Base-by-base conservation (phyloP, 2,329 filamentous ascomycete genomes). In the Monilinia polystroma region DNA sequence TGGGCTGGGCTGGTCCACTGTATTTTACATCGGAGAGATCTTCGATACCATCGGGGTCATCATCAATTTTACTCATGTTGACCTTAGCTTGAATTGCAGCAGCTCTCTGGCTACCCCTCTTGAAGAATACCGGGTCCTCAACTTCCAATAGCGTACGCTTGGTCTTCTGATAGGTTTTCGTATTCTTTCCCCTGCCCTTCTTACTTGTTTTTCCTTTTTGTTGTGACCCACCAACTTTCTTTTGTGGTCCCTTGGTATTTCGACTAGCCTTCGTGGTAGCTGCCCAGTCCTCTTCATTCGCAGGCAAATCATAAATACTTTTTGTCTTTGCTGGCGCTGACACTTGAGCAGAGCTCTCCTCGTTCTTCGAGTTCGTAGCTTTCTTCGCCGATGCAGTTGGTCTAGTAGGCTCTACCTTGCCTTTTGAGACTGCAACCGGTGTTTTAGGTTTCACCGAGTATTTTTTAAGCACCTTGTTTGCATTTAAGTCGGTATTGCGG, bases 291-390 rank as follows among this genome's bases (percentile, higher is more conserved):
- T 62, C 56, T 41, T 64, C 63, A 14, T 62, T 52, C 20, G 11
- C 35, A 26, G 56, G 57, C 3, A 66, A 47, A 62, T 66, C 64
- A 35, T 62, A 66, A 23, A 66, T 47, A 11, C 45, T 38, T 59
- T 14, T 47, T 59, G 52, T 47, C 26, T 64, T 10, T 11, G n/a
- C 16, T 51, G 6, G 58, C 8, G 14, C 32, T 18, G n/a, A 26
- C 14, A 6, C 26, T 38, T 58, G 38, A 35, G 18, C 26, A 5
- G 14, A 38, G 35, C 4, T n/a, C 4, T 47, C 38, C 16, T 49
- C 35, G 3, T 10, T 26, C n/a, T 47, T 18, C 4, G 26, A 35
- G 18, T 6, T 8, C 2, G 62, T 26, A 14, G 23, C 49, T 38
- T 5, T 49, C 14, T 35, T 20, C 14, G n/a, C n/a, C 18, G 32